Evolutionary conservation across 306 rosid genomes (phyloP), one percentile per base, ranked within the genome.

Genomic region (Erythrophleum fordii): DNA sequence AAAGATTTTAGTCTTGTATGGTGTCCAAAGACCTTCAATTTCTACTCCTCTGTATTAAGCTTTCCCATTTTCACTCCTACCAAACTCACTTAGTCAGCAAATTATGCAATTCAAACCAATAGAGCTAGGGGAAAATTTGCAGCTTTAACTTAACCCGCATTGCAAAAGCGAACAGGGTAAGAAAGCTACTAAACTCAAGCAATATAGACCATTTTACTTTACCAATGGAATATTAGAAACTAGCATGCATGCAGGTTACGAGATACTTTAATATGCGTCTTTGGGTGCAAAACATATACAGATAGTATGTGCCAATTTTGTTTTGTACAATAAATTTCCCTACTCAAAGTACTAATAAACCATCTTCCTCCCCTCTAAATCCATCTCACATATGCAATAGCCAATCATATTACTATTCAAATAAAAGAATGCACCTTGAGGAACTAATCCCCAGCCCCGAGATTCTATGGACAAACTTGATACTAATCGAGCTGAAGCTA

Each of bases 361-460:
- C 42, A 39, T 39, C 14, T 13, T 10, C 14, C 48, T 13, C 13
- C 3, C n/a, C n/a, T n/a, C n/a, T n/a, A n/a, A 37, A 74, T 49
- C 53, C 23, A 64, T 41, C 13, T 41, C 67, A 55, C 23, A 52
- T 14, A 42, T 34, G 5, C 18, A 7, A 77, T 18, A 16, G 8
- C 17, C 1, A 79, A 70, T 64, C 13, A 20, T 4, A 64, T 42
- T 46, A 20, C 28, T 13, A 37, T 18, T 3, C 5, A 74, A 37
- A 39, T 23, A 48, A 78, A 48, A 8, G 49, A 76, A 56, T 82
- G 23, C 49, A 91, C 92, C 95, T 86, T 91, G 92, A 76, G 95
- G 92, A 80, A 89, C 95, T 75, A 91, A 85, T 26, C 91, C 86
- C 95, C 95, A 91, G 23, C 81, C 66, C 49, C 69, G 81, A 45